Evolutionary conservation across 192 early-diverging fungal species (phyloP).

Genomic region (Dimargaris verticillata): DNA sequence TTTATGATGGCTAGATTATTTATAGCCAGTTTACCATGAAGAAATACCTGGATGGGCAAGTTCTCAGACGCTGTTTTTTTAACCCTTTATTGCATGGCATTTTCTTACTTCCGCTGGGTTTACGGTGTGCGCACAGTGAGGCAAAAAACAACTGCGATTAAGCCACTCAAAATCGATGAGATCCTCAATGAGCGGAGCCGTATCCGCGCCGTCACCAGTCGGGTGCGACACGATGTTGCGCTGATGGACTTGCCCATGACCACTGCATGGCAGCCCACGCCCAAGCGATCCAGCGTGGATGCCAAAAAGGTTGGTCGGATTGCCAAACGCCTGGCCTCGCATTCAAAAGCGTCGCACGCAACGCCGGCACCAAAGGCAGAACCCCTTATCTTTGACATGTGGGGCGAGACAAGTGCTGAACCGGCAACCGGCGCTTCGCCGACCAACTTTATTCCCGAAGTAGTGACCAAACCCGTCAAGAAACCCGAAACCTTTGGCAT

Average conservation of each 20-base stretch:
- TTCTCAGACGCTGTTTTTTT: neutral
- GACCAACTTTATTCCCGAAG: conserved; percentile 13
- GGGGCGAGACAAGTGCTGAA: conserved; percentile 11
- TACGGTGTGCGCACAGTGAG: conserved; percentile 16
- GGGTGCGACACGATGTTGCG: conserved; percentile 14
- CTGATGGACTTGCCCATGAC: conserved; percentile 17
- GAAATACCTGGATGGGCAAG: neutral
- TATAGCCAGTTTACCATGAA: neutral
- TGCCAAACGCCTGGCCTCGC: no score
- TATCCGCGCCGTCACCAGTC: conserved; percentile 31
- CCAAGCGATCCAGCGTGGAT: conserved; percentile 16
- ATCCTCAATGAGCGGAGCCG: conserved; percentile 61
- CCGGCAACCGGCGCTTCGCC: conserved; percentile 2
- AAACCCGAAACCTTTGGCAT: conserved; percentile 5
- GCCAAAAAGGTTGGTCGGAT: neutral
- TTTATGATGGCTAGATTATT: neutral
- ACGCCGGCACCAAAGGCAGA: neutral
- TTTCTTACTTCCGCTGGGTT: no score
- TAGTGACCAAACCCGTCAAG: conserved; percentile 11
- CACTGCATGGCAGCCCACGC: conserved; percentile 14
- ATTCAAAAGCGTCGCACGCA: conserved; percentile 11
- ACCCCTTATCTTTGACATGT: conserved; percentile 17
- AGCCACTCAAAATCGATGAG: conserved; percentile 60
- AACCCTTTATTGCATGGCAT: neutral
- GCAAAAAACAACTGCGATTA: conserved; percentile 28